Evolutionary conservation across 2,329 filamentous ascomycete genomes (phyloP).

Genomic region (Exophiala viscosa): DNA sequence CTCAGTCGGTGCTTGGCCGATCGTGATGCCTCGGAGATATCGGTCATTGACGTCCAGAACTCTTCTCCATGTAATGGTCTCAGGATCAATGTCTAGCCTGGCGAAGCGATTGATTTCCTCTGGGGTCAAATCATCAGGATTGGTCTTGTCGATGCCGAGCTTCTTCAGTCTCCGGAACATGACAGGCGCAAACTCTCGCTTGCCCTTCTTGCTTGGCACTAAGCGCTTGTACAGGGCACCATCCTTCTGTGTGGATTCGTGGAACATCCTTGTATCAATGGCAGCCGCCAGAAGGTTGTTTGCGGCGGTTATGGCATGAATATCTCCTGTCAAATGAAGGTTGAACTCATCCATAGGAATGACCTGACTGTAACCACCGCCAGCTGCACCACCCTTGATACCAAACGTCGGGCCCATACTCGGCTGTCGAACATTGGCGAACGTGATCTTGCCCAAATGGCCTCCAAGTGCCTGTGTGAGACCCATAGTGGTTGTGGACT

Average conservation of each 20-base stretch:
- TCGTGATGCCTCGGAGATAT: constrained; percentile 81
- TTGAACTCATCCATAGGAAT: constrained; percentile 99
- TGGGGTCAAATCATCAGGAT: constrained; percentile 70
- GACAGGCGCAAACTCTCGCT: constrained; percentile 78
- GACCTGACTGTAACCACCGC: constrained; percentile 96
- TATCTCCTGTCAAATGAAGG: constrained; percentile 93
- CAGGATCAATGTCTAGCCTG: constrained; percentile 89
- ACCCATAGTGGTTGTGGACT: constrained; percentile 96
- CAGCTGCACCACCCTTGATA: constrained; percentile 96
- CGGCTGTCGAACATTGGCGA: constrained; percentile 95
- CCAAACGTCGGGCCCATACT: constrained; percentile 97
- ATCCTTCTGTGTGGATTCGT: constrained; percentile 93
- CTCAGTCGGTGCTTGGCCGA: constrained; percentile 85
- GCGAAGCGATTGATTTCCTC: constrained; percentile 1
- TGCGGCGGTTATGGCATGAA: constrained; percentile 92
- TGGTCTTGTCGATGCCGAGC: constrained; percentile 90
- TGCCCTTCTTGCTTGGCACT: constrained; percentile 85
- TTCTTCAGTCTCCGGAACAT: constrained; percentile 95
- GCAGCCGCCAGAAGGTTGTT: constrained; percentile 96
- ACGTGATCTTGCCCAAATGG: constrained; percentile 80
- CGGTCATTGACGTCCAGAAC: constrained; percentile 97
- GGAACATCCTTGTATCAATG: constrained; percentile 97
- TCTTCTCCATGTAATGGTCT: constrained; percentile 94
- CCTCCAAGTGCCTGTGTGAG: constrained; percentile 88
- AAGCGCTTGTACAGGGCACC: constrained; percentile 80